Conservation (phyloP, 495 filamentous ascomycete species). For the Xylaria longipes region DNA sequence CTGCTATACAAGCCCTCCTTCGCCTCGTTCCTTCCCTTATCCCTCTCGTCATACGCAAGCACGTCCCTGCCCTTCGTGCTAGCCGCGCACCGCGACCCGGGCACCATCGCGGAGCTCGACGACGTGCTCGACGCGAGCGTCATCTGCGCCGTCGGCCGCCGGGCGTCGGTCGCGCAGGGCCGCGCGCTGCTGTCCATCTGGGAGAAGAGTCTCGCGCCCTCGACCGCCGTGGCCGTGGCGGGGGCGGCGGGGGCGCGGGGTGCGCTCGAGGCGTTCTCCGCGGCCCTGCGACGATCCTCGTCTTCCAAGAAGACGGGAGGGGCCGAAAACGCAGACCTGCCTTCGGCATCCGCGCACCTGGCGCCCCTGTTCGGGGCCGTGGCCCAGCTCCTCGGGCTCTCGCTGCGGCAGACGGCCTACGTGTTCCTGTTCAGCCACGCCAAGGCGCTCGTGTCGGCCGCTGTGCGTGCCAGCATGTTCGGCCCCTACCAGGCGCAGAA, state of each 20-base stretch:
- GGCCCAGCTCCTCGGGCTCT: constrained; percentile 65
- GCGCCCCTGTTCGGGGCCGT: constrained; percentile 82
- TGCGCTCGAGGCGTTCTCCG: constrained; percentile 44
- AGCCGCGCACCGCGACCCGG: constrained; percentile 71
- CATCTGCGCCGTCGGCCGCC: constrained; percentile 83
- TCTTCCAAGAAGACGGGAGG: neutral
- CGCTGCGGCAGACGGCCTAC: constrained; percentile 72
- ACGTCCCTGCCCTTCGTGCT: constrained; percentile 87
- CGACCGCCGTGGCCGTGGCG: constrained; percentile 6
- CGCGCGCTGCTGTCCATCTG: constrained; percentile 86
- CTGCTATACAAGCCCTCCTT: constrained; percentile 53
- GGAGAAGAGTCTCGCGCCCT: constrained; percentile 71
- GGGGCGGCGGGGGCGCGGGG: constrained; percentile 31
- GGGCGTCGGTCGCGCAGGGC: constrained; percentile 85
- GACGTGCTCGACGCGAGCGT: constrained; percentile 86
- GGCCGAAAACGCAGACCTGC: constrained; percentile 10
- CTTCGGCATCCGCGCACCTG: constrained; percentile 68
- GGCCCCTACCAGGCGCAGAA: constrained; percentile 93
- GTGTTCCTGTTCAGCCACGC: constrained; percentile 87
- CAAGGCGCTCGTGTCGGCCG: constrained; percentile 87
- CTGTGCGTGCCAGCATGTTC: constrained; percentile 84
- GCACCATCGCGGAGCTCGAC: constrained; percentile 66
- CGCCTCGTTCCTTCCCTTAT: constrained; percentile 77
- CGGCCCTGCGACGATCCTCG: constrained; percentile 36
- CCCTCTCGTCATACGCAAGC: constrained; percentile 76